These are phyloP conservation scores for Blastocystis sp. DNA, from an alignment of 352 stramenopile genomes.

Conservation along the genomic window DNA sequence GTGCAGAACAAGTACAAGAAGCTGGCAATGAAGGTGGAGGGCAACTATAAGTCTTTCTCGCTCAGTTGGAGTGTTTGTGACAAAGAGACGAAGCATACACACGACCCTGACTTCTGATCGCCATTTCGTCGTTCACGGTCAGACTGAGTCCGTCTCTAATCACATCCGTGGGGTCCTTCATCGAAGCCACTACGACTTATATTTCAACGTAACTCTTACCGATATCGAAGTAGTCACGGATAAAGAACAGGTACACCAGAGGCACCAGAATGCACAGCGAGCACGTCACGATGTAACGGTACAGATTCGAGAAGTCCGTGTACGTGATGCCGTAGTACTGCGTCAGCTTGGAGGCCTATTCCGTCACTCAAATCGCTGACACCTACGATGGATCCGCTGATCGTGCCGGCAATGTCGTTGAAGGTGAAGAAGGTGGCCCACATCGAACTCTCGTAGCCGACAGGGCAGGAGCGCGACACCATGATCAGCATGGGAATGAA, in stretches of 20 bases:
- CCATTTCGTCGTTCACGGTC: conserved; percentile 64
- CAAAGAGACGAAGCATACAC: conserved; percentile 10
- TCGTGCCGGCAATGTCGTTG: conserved; percentile 56
- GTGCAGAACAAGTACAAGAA: neutral
- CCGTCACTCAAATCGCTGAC: neutral
- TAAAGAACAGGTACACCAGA: conserved; percentile 60
- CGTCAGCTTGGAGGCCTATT: conserved; percentile 41
- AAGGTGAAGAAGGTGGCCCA: conserved; percentile 72
- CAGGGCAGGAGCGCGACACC: conserved; percentile 30
- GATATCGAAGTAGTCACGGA: conserved; percentile 67
- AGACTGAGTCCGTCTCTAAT: conserved; percentile 31
- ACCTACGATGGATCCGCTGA: conserved; percentile 40
- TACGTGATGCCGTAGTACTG: conserved; percentile 35
- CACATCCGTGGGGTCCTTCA: neutral
- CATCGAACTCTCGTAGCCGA: conserved; percentile 65
- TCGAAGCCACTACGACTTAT: neutral
- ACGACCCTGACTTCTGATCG: conserved; percentile 27
- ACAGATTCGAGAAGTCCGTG: conserved; percentile 65
- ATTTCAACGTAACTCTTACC: neutral
- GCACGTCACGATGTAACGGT: conserved; percentile 56
- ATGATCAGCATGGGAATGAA: conserved; percentile 70
- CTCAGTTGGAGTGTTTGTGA: conserved; percentile 29
- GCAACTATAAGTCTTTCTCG: conserved; percentile 33
- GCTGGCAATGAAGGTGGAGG: neutral
- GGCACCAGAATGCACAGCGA: conserved; percentile 40